These are phyloP conservation scores for Keqinozyma sinolaborantium DNA, from an alignment of 1,139 yeast species.

Conservation along the genomic window DNA sequence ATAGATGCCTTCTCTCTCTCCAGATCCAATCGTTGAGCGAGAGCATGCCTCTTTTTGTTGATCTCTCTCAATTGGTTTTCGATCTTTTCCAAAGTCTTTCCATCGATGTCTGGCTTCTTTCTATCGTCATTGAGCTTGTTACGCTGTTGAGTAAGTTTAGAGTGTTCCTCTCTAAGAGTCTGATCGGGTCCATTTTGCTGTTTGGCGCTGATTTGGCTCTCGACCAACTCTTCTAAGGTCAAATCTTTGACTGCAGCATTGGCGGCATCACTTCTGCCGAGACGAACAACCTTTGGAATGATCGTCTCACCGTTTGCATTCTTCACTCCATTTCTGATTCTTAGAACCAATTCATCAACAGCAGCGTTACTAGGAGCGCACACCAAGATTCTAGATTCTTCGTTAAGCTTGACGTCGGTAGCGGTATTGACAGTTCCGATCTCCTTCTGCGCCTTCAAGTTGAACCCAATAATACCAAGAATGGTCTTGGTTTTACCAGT, in stretches of 20 bases:
- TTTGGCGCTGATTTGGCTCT: slow-evolving; percentile 50
- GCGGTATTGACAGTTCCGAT: slow-evolving; percentile 3
- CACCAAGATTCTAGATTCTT: slow-evolving; percentile 51
- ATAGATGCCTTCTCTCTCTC: slow-evolving; percentile 72
- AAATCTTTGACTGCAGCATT: slow-evolving; percentile 79
- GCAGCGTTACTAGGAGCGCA: slow-evolving; percentile 99
- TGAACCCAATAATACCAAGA: slow-evolving; percentile 81
- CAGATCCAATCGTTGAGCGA: slow-evolving; percentile 73
- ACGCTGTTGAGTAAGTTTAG: slow-evolving; percentile 48
- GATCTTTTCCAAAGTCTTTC: slow-evolving; percentile 37
- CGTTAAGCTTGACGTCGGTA: slow-evolving; percentile 11
- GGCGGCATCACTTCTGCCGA: slow-evolving; percentile 89
- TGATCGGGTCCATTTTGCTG: slow-evolving; percentile 40
- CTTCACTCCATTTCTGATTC: slow-evolving; percentile 72
- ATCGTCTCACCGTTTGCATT: slow-evolving; percentile 55
- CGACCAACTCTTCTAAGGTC: slow-evolving; percentile 86
- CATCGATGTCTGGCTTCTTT: slow-evolving; percentile 27
- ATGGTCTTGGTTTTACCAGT: slow-evolving; percentile 98
- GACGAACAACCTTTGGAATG: slow-evolving; percentile 74
- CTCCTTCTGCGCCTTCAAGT: slow-evolving; percentile 10
- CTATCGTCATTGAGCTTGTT: slow-evolving; percentile 43
- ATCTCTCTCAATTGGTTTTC: slow-evolving; percentile 54
- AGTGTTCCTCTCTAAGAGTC: slow-evolving; percentile 49
- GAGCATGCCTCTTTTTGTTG: slow-evolving; percentile 56
- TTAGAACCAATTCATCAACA: slow-evolving; percentile 90